Conservation (phyloP, 2,329 filamentous ascomycete genomes). For the Hirsutella rhossiliensis region DNA sequence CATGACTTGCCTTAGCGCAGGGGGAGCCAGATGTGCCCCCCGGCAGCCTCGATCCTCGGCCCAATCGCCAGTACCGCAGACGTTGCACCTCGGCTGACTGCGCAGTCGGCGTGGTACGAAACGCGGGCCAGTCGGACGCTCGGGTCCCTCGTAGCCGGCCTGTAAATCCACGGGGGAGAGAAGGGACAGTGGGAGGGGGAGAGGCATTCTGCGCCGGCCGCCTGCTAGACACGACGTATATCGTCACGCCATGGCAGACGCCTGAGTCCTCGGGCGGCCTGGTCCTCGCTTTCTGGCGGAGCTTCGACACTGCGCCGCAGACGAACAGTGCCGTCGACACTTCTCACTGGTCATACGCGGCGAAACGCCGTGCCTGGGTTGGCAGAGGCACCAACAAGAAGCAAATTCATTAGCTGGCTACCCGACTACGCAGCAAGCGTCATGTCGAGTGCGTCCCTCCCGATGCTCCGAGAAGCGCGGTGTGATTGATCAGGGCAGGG, state of each 20-base stretch:
- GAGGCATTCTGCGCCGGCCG: no score
- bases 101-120: constrained; percentile 2
- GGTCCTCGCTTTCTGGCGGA: no score
- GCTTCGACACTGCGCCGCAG: no score
- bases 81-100: constrained; percentile 5
- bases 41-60: not conserved
- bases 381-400: not conserved
- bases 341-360: not conserved
- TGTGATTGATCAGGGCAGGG: not conserved
- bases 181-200: no score
- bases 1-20: not conserved
- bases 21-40: not conserved
- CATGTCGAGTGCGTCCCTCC: not conserved
- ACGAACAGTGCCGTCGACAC: no score
- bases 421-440: not conserved
- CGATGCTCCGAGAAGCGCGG: not conserved
- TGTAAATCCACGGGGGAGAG: no score
- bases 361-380: not conserved
- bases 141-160: no score
- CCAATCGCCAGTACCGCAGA: constrained; percentile 3
- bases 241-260: no score
- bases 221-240: no score
- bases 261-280: no score
- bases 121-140: no score
- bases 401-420: not conserved